Evolutionary conservation across 805 yeast species (phyloP).

Genomic region (Metschnikowia aberdeeniae): DNA sequence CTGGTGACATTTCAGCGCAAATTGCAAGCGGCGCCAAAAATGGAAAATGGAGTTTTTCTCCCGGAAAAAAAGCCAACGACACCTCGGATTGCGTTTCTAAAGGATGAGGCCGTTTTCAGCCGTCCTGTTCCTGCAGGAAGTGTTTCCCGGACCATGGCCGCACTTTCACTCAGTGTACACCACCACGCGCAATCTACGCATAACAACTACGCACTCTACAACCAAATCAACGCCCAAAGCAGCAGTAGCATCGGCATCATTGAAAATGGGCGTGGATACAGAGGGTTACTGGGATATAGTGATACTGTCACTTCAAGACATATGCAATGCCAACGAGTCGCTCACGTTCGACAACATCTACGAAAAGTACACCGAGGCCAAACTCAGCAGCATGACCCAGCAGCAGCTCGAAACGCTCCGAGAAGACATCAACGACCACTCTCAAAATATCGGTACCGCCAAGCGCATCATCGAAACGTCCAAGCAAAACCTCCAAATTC

Average conservation of each 20-base stretch:
- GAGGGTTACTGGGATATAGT: constrained; percentile 70
- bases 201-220: background rate
- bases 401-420: constrained; percentile 39
- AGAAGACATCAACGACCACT: constrained; percentile 47
- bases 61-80: too few species aligned
- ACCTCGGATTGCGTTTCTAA: too few species aligned
- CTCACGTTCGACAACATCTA: constrained; percentile 44
- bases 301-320: constrained; percentile 62
- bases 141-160: too few species aligned
- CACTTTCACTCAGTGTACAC: too few species aligned
- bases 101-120: too few species aligned
- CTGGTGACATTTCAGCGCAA: too few species aligned
- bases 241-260: background rate
- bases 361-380: constrained; percentile 22
- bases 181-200: too few species aligned
- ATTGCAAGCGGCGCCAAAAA: too few species aligned
- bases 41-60: too few species aligned
- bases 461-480: constrained; percentile 35
- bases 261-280: constrained; percentile 26
- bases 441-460: constrained; percentile 53
- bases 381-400: constrained; percentile 27
- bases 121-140: too few species aligned
- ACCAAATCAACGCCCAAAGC: background rate
- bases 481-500: constrained; percentile 43
- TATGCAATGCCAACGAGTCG: constrained; percentile 58